Percentiles rank a stretch among this genome's conserved stretches.
Evolutionary conservation across 768 basidiomycete species (phyloP).

Genomic region (Wakefieldia striispora): DNA sequence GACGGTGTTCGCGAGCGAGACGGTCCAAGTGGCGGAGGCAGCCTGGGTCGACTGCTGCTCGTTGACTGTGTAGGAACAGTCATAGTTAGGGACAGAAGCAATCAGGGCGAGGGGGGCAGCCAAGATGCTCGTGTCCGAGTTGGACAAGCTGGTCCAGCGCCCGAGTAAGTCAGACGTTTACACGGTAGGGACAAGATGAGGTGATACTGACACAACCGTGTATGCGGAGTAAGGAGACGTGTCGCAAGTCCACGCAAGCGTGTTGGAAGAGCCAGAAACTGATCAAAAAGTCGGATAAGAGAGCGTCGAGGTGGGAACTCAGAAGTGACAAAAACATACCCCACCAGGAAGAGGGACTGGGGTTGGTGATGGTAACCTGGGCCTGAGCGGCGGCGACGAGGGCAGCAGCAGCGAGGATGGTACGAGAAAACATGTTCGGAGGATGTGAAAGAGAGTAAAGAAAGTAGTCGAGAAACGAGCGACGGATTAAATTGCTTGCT

Average conservation of each 20-base stretch:
- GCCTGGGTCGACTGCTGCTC: conserved; percentile 42
- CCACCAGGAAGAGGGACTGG: conserved; percentile 55
- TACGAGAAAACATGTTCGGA: conserved; percentile 30
- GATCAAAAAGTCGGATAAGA: neutral
- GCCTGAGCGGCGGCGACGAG: conserved; percentile 37
- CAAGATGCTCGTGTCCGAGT: conserved; percentile 41
- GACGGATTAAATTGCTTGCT: conserved; percentile 12
- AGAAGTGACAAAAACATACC: conserved; percentile 41
- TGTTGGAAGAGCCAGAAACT: conserved; percentile 60
- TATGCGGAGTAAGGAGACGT: conserved; percentile 39
- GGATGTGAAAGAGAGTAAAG: conserved; percentile 11
- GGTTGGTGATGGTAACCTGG: conserved; percentile 44
- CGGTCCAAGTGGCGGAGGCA: conserved; percentile 45
- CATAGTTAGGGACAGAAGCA: conserved; percentile 49
- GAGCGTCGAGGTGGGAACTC: neutral
- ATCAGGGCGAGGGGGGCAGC: conserved; percentile 40
- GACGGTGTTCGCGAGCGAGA: conserved; percentile 48
- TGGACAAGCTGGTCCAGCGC: conserved; percentile 39
- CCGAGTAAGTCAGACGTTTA: conserved; percentile 7
- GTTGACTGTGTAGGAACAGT: conserved; percentile 57
- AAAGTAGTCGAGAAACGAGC: conserved; percentile 24
- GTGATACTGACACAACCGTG: conserved; percentile 41
- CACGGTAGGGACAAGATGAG: conserved; percentile 1
- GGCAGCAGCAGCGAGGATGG: conserved; percentile 38
- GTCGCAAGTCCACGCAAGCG: conserved; percentile 58